These are phyloP conservation scores for Solanum tarijense DNA, from an alignment of 257 asterid species.

Conservation along the genomic window DNA sequence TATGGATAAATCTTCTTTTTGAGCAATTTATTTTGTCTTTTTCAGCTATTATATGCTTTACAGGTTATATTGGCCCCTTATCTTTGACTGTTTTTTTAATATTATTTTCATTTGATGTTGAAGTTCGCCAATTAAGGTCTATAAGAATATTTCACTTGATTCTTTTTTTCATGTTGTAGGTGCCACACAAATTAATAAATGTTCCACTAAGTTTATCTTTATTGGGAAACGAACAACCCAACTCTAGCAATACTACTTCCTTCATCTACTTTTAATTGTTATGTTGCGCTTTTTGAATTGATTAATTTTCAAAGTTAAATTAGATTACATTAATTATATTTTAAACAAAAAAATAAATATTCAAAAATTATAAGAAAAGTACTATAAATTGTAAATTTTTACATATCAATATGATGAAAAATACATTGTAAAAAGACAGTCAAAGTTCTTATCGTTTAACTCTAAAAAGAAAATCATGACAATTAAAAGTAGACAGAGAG, in stretches of 20 bases:
- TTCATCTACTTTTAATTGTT: rapidly evolving
- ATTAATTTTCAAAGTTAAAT: no score
- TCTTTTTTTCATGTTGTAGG: background rate
- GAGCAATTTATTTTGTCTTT: background rate
- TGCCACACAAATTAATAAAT: background rate
- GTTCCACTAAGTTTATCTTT: background rate
- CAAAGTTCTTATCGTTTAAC: no score
- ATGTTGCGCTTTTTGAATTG: rapidly evolving
- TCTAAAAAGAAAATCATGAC: no score
- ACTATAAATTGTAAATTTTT: no score
- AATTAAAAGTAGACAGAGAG: background rate
- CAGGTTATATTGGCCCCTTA: background rate
- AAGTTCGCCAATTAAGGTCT: background rate
- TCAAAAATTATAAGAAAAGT: no score
- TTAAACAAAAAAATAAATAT: no score
- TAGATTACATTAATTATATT: no score
- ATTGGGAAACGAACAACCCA: background rate
- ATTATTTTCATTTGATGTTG: background rate
- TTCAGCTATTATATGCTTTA: background rate
- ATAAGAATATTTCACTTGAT: background rate
- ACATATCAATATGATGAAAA: background rate
- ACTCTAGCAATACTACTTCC: background rate
- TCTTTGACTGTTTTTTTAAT: background rate
- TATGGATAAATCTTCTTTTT: background rate
- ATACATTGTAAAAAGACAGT: no score